These are phyloP conservation scores for Ceratocystis huliohia DNA, from an alignment of 2,329 filamentous ascomycete genomes.

Conservation along the genomic window DNA sequence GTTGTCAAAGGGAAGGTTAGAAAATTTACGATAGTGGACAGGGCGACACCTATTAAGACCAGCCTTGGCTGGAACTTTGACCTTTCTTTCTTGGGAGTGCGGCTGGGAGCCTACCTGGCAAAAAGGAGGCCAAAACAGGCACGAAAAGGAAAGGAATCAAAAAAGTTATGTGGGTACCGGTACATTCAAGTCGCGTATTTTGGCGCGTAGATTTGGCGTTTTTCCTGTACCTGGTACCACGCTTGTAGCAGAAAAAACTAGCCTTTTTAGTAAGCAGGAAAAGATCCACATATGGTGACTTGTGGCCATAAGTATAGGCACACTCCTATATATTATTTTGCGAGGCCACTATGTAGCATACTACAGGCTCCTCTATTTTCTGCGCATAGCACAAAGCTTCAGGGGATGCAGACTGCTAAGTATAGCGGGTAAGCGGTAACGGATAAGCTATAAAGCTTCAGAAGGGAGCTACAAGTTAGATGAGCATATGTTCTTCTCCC, in stretches of 20 bases:
- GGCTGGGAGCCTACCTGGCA: slow-evolving; percentile 19
- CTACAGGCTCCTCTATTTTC: background rate
- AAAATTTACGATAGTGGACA: slow-evolving; percentile 22
- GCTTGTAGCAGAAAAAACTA: background rate
- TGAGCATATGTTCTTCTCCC: background rate
- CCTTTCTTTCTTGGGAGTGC: slow-evolving; percentile 16
- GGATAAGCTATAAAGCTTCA: background rate
- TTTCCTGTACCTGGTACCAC: slow-evolving; percentile 13
- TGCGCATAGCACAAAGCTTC: background rate
- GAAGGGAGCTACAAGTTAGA: background rate
- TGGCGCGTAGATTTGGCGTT: slow-evolving; percentile 9
- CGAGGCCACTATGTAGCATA: background rate
- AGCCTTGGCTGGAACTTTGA: slow-evolving; percentile 20
- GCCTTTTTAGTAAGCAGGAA: background rate
- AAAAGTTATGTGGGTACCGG: slow-evolving; percentile 5
- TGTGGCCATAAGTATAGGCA: background rate
- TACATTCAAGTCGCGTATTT: slow-evolving; percentile 11
- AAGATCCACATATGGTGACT: background rate
- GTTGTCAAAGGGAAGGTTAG: slow-evolving; percentile 21
- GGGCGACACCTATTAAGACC: slow-evolving; percentile 17
- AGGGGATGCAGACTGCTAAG: background rate
- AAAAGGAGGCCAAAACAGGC: slow-evolving; percentile 16
- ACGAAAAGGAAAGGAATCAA: background rate
- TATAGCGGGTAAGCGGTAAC: background rate
- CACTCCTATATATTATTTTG: background rate